Conservation (phyloP, 495 filamentous ascomycete genomes). For the Thermothielavioides terrestris region DNA sequence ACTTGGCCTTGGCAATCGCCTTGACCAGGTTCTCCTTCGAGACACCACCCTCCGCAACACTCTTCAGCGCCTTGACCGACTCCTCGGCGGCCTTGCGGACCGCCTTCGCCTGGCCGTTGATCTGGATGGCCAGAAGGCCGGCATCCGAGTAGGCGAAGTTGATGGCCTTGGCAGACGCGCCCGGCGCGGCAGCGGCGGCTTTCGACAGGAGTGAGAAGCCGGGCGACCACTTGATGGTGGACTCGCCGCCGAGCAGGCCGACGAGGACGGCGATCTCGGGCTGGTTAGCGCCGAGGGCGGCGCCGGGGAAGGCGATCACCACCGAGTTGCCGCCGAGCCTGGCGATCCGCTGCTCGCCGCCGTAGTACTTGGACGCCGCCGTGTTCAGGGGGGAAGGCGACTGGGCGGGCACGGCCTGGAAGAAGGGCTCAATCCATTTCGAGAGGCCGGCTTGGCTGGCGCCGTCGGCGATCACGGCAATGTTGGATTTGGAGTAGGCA, state of each 20-base stretch:
- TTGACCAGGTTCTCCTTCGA: conserved; percentile 81
- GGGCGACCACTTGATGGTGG: conserved; percentile 88
- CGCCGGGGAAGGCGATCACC: conserved; percentile 87
- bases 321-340: conserved; percentile 63
- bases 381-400: conserved; percentile 25
- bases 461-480: conserved; percentile 85
- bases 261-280: conserved; percentile 83
- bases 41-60: conserved; percentile 62
- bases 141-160: conserved; percentile 89
- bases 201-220: conserved; percentile 86
- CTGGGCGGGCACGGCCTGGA: conserved; percentile 46
- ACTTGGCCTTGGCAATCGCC: conserved; percentile 87
- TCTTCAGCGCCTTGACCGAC: conserved; percentile 73
- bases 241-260: conserved; percentile 81
- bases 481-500: conserved; percentile 80
- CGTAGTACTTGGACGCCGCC: conserved; percentile 70
- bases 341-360: conserved; percentile 86
- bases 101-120: conserved; percentile 61
- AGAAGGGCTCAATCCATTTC: conserved; percentile 93
- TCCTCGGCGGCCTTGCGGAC: conserved; percentile 50
- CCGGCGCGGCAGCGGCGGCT: conserved; percentile 55
- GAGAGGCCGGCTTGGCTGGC: conserved; percentile 62
- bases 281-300: conserved; percentile 69
- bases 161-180: conserved; percentile 57
- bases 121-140: conserved; percentile 73